Evolutionary conservation across 2,329 filamentous ascomycete species (phyloP).

Genomic region (Penicillium glabrum): DNA sequence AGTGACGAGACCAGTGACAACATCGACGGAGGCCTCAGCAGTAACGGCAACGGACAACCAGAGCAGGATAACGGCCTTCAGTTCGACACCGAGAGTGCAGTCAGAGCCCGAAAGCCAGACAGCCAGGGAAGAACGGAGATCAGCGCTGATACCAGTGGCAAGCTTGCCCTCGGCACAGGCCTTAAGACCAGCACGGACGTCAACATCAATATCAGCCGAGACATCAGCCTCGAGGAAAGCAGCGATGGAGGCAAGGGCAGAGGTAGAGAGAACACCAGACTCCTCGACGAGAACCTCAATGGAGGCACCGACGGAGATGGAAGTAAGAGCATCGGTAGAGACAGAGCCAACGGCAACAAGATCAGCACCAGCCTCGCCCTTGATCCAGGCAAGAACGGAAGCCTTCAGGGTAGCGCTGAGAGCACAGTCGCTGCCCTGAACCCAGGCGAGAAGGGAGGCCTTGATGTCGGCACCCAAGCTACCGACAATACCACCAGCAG

Average conservation of each 20-base stretch:
- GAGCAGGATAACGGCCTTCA: conserved; percentile 37
- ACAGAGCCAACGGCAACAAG: conserved; percentile 30
- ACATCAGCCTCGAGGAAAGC: conserved; percentile 35
- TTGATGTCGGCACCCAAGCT: conserved; percentile 34
- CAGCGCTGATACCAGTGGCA: conserved; percentile 27
- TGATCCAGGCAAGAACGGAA: conserved; percentile 33
- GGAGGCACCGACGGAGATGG: conserved; percentile 35
- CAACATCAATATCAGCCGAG: conserved; percentile 26
- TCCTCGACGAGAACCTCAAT: conserved; percentile 30
- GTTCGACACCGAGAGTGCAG: conserved; percentile 36
- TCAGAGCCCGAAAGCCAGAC: conserved; percentile 32
- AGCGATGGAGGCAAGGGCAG: conserved; percentile 30
- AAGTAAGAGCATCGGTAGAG: conserved; percentile 27
- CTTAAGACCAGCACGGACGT: conserved; percentile 30
- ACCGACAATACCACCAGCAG: conserved; percentile 32
- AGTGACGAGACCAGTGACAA: conserved; percentile 27
- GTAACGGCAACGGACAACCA: conserved; percentile 36
- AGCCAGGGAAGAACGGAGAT: conserved; percentile 31
- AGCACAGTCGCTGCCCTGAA: conserved; percentile 27
- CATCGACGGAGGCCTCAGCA: conserved; percentile 27
- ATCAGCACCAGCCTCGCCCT: conserved; percentile 27
- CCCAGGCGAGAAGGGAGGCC: conserved; percentile 31
- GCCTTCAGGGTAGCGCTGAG: conserved; percentile 30
- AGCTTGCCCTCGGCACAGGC: conserved; percentile 30
- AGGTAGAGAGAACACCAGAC: conserved; percentile 27